These are phyloP conservation scores for Bryum argenteum DNA, from an alignment of 225 moss, liverwort and hornwort species.

Conservation along the genomic window DNA sequence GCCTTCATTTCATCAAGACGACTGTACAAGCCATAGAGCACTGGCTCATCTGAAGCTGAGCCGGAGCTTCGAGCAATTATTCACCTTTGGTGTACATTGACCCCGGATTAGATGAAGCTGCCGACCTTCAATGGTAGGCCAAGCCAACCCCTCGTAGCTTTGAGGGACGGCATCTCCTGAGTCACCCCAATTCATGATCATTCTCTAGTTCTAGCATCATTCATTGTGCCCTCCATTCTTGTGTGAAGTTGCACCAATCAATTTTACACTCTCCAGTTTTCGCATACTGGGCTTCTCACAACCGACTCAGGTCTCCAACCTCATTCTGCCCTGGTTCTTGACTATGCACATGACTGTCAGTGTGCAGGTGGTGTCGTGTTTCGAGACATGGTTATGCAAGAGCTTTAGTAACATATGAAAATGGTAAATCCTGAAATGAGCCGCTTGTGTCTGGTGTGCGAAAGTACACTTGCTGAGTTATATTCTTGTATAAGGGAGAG, in stretches of 20 bases:
- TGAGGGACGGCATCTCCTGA: not conserved
- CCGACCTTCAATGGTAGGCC: constrained; percentile 13
- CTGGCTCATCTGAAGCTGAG: constrained; percentile 24
- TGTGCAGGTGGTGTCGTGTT: not conserved
- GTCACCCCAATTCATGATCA: constrained; percentile 21
- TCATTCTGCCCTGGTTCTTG: not conserved
- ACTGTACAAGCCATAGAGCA: constrained; percentile 10
- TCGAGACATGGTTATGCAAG: too few species aligned
- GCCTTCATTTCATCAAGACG: constrained; percentile 19
- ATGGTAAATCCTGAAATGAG: too few species aligned
- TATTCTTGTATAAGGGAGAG: too few species aligned
- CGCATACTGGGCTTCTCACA: not conserved
- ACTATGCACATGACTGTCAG: constrained; percentile 1
- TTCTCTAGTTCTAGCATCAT: constrained; percentile 27
- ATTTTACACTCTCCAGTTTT: not conserved
- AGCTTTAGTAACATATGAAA: too few species aligned
- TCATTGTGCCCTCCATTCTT: constrained; percentile 28
- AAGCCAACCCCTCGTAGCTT: constrained; percentile 13
- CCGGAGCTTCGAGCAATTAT: constrained; percentile 12
- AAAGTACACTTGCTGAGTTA: too few species aligned
- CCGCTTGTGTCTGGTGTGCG: too few species aligned
- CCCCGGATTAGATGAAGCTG: constrained; percentile 13
- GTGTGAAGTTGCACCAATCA: not conserved
- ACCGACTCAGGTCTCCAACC: not conserved
- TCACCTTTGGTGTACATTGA: constrained; percentile 8